Evolutionary conservation across 2,329 filamentous ascomycete species (phyloP), one percentile per base, ranked within the genome.

Genomic region (Immersiporthe knoxdaviesiana): DNA sequence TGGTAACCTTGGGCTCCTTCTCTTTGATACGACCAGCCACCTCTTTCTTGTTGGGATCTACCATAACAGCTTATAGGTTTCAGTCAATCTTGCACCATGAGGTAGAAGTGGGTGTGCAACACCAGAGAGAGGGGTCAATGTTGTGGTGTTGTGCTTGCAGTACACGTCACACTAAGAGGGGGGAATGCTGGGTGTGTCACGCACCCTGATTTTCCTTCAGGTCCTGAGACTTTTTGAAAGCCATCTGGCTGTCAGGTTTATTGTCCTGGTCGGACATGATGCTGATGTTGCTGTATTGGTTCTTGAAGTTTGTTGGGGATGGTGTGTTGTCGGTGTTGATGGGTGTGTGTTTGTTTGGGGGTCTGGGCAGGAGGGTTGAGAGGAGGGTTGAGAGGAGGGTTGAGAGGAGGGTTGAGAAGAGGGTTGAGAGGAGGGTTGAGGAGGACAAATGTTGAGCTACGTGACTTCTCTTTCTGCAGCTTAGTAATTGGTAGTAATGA

Each of bases 201-300:
- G 2, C 30, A 63, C 62, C 37, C 18, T 52, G 62, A 7, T 50
- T 52, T 27, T 52, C 62, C 62, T 63, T 35, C 7, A 35, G 44
- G 41, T 50, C 10, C 62, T 24, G 16, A 3, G 41, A 12, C 44
- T 27, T 52, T 3, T 24, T 18, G 18, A 16, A 14, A 32, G 18
- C 62, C 30, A 35, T 24, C 39, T 35, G 18, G 41, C 62, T 47
- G 8, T 56, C 52, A 56, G 8, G 1, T 30, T 30, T 56, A 24
- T 7, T 3, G 27, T n/a, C 62, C 16, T 37, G 7, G 8, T 21
- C 16, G 14, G 62, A 52, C 62, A 52, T 52, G 41, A 37, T 63
- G 6, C 3, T n/a, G 41, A 35, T 32, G 8, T 1, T 6, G 12
- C 7, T n/a, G 41, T 52, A 21, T 3, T 21, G 27, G n/a, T 47